phyloP scores from a whole-genome alignment of 2,329 filamentous ascomycete genomes.

The Colletotrichum orbiculare region DNA sequence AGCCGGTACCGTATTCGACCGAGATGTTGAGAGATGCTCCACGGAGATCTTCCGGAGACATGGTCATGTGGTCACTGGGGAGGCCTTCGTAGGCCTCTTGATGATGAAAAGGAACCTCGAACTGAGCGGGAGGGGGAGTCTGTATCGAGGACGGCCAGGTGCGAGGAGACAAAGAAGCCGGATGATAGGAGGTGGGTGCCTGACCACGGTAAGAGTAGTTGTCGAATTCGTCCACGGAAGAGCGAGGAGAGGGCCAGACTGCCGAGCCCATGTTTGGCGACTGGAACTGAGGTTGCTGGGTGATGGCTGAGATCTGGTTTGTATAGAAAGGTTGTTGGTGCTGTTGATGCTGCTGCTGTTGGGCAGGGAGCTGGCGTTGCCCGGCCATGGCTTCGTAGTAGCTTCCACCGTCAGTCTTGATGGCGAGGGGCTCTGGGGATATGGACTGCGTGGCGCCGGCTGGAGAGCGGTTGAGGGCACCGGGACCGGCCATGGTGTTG shows the following conservation, averaged over 20 bases:
- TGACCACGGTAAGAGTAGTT: conserved; percentile 49
- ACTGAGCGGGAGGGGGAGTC: conserved; percentile 15
- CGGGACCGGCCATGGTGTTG: background rate
- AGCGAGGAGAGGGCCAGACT: conserved; percentile 50
- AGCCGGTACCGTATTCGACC: conserved; percentile 15
- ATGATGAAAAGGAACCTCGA: conserved; percentile 24
- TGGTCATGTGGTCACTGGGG: background rate
- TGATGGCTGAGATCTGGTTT: conserved; percentile 18
- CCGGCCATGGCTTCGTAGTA: conserved; percentile 25
- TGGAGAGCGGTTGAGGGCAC: conserved; percentile 1
- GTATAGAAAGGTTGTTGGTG: conserved; percentile 37
- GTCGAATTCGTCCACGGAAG: conserved; percentile 50
- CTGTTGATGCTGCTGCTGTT: background rate
- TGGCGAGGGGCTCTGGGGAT: conserved; percentile 8
- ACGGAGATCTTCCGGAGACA: conserved; percentile 24
- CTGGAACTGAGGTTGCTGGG: conserved; percentile 17
- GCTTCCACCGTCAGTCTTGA: conserved; percentile 13
- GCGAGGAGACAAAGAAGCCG: conserved; percentile 46
- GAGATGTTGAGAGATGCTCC: conserved; percentile 18
- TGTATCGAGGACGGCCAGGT: conserved; percentile 43
- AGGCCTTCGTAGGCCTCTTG: conserved; percentile 21
- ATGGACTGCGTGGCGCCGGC: conserved; percentile 9
- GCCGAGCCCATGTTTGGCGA: conserved; percentile 27
- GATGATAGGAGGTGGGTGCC: conserved; percentile 42
- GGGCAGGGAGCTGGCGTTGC: conserved; percentile 14